phyloP scores from a whole-genome alignment of 352 stramenopile species.

The Globisporangium rhizosaccharum region DNA sequence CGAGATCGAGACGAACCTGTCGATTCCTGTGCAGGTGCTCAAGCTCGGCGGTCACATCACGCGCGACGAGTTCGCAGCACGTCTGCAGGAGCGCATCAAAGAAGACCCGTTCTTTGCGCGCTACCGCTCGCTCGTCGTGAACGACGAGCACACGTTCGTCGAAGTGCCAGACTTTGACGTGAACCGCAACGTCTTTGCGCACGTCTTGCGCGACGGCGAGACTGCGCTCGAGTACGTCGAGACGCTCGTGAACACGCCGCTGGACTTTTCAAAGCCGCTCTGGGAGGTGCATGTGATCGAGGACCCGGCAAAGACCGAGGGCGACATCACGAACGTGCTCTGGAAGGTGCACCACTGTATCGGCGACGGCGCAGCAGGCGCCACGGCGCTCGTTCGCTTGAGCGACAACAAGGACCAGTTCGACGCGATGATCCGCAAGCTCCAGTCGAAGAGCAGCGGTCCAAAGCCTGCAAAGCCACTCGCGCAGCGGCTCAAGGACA shows the following conservation, averaged over 20 bases:
- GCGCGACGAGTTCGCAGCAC: constrained; percentile 36
- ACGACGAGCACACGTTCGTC: constrained; percentile 44
- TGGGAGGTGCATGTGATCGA: constrained; percentile 73
- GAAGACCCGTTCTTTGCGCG: constrained; percentile 62
- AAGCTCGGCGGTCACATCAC: constrained; percentile 45
- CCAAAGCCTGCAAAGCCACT: constrained; percentile 28
- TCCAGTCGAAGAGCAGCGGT: constrained; percentile 25
- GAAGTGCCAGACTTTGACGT: constrained; percentile 56
- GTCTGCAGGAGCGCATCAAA: constrained; percentile 43
- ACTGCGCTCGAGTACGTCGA: constrained; percentile 62
- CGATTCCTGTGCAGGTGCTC: constrained; percentile 65
- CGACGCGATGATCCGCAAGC: constrained; percentile 54
- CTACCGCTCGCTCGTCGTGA: constrained; percentile 59
- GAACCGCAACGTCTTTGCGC: constrained; percentile 41
- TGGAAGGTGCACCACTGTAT: constrained; percentile 82
- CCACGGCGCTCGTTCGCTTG: constrained; percentile 57
- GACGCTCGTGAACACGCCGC: constrained; percentile 58
- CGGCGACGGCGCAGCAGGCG: constrained; percentile 62
- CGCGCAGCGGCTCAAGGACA: constrained; percentile 18
- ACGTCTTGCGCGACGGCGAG: constrained; percentile 47
- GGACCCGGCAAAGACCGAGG: constrained; percentile 20
- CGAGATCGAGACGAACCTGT: constrained; percentile 71
- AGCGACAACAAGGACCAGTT: constrained; percentile 68
- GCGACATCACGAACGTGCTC: constrained; percentile 35
- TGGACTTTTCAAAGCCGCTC: constrained; percentile 64